Evolutionary conservation across 2,329 filamentous ascomycete species (phyloP), one percentile per base, ranked within the genome.

Genomic region (Emydomyces testavorans): DNA sequence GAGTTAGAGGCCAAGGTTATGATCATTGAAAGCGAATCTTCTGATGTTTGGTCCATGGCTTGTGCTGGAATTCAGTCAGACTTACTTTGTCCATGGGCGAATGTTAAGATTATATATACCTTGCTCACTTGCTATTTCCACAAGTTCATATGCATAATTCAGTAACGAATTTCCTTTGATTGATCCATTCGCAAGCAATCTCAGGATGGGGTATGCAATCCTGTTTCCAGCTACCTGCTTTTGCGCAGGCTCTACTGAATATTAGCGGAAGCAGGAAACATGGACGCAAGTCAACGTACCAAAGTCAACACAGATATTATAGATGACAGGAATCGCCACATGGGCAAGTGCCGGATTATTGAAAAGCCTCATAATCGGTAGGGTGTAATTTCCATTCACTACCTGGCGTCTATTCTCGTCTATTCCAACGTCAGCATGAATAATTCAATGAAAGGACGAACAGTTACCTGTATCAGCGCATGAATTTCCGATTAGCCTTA

Each of bases 251-350:
- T 66, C 65, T 69, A 34, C 21, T 16, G 11, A 23, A 18, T 13
- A 18, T 50, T 46, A 38, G 24, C 15, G 18, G n/a, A 26, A 13
- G 13, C 15, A 29, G 6, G n/a, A 11, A 15, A 37, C 4, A 24
- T 11, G 15, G 7, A n/a, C 34, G 13, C 3, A 23, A 11, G 20
- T 7, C 7, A 24, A 20, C 56, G 45, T 53, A 71, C 68, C 67
- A 55, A 62, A 71, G 50, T 70, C 68, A 49, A 65, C 60, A 54
- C 68, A 70, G 43, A 69, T 63, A 49, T 71, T 71, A 56, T 68
- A 71, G 36, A 71, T 59, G 37, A 70, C 68, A 49, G 66, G 65
- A 49, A 70, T 64, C 21, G 63, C 62, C 21, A 71, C 60, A 49
- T 66, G 59, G 13, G 62, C 56, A 28, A 70, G 58, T 2, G 59